Percentiles rank a stretch among this genome's conserved stretches.
phyloP scores from a whole-genome alignment of 2,329 filamentous ascomycete genomes.

The Paraphoma sp. region DNA sequence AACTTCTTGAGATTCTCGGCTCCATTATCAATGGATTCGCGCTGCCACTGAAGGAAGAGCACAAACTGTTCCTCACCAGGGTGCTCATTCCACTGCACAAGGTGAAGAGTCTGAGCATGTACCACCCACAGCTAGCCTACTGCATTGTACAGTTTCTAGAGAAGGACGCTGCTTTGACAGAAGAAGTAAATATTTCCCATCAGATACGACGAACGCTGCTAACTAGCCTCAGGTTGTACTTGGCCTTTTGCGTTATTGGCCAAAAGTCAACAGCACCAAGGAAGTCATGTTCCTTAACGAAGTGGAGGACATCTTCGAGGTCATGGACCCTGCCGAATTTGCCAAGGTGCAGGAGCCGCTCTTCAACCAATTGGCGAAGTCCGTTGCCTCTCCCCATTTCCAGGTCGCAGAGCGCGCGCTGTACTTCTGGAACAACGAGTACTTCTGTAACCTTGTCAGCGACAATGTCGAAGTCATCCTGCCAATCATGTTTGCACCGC shows the following conservation, averaged over 20 bases:
- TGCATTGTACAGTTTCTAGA: slow-evolving; percentile 99
- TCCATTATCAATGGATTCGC: slow-evolving; percentile 99
- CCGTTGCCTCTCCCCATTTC: slow-evolving; percentile 97
- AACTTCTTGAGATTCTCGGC: slow-evolving; percentile 93
- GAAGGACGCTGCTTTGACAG: slow-evolving; percentile 94
- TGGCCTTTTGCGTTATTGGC: slow-evolving; percentile 94
- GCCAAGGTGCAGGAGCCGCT: slow-evolving; percentile 97
- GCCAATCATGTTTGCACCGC: slow-evolving; percentile 97
- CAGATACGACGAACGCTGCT: slow-evolving; percentile 7
- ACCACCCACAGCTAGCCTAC: slow-evolving; percentile 96
- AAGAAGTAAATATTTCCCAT: slow-evolving; percentile 70
- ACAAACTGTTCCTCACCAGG: slow-evolving; percentile 95
- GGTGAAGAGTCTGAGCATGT: slow-evolving; percentile 99
- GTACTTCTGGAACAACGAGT: slow-evolving; percentile 99
- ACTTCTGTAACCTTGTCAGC: slow-evolving; percentile 98
- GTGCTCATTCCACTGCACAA: slow-evolving; percentile 95
- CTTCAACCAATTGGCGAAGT: slow-evolving; percentile 97
- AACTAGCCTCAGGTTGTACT: slow-evolving; percentile 75
- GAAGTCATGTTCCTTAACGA: slow-evolving; percentile 99
- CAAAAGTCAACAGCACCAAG: slow-evolving; percentile 99
- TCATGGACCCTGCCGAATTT: slow-evolving; percentile 98
- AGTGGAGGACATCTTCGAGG: slow-evolving; percentile 98
- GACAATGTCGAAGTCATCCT: slow-evolving; percentile 99
- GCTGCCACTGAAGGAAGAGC: slow-evolving; percentile 94
- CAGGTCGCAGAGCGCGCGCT: slow-evolving; percentile 96